A percentile compares a stretch with the other conserved stretches of the same genome.
phyloP scores from a whole-genome alignment of 2,329 filamentous ascomycete genomes.

The Chaetomium globosum region DNA sequence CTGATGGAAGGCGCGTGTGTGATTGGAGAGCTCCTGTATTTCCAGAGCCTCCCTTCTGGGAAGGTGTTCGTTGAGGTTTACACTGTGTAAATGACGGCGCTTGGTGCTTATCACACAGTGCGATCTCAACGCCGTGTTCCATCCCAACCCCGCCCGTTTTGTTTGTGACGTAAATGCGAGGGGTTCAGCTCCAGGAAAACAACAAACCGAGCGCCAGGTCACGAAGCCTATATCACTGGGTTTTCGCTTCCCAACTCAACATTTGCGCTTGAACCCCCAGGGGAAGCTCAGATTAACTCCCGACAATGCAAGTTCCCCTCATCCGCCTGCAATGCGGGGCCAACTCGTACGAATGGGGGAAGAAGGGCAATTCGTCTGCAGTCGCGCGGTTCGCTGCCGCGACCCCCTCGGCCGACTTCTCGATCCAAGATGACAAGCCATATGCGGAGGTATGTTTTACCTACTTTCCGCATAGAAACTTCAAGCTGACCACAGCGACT shows the following conservation, averaged over 20 bases:
- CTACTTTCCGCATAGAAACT: constrained; percentile 1
- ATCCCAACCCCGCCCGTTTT: neutral
- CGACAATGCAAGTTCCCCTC: constrained; percentile 72
- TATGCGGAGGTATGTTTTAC: constrained; percentile 78
- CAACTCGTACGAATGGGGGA: constrained; percentile 99
- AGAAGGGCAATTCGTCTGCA: constrained; percentile 82
- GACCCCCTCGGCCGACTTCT: constrained; percentile 73
- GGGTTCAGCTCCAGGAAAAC: neutral
- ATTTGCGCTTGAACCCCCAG: no score
- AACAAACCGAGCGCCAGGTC: neutral
- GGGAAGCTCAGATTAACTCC: neutral
- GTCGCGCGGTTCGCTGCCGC: constrained; percentile 88
- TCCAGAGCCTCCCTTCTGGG: neutral
- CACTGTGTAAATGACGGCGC: neutral
- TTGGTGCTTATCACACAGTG: neutral
- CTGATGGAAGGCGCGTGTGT: no score
- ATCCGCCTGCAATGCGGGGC: constrained; percentile 87
- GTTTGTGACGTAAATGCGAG: constrained; percentile 18
- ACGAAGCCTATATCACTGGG: neutral
- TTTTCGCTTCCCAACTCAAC: neutral
- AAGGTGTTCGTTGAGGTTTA: neutral
- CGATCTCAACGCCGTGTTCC: neutral
- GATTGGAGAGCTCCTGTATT: neutral
- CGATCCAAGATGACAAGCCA: constrained; percentile 81
- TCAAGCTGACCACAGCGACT: neutral